These are phyloP conservation scores for Penicillium digitatum DNA, from an alignment of 2,329 filamentous ascomycete species.

Conservation along the genomic window DNA sequence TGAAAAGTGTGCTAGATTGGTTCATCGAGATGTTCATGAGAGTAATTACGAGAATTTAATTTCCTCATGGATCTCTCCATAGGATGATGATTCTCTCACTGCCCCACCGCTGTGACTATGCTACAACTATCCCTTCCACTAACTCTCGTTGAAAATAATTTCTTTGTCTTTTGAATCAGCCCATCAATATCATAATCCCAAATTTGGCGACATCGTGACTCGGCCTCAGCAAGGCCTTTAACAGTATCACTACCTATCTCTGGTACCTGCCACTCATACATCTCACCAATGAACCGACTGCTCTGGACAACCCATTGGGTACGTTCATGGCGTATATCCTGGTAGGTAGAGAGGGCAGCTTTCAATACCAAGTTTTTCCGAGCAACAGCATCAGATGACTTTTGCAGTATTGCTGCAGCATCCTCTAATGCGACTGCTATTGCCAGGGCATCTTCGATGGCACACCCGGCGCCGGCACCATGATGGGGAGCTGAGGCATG, in stretches of 20 bases:
- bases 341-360: slow-evolving; percentile 38
- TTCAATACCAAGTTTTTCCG: too few relatives aligned
- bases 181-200: slow-evolving; percentile 40
- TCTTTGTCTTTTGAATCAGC: slow-evolving; percentile 24
- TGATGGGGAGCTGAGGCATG: slow-evolving; percentile 28
- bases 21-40: too few relatives aligned
- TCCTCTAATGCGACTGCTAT: slow-evolving; percentile 1
- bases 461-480: slow-evolving; percentile 26
- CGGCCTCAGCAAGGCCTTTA: too few relatives aligned
- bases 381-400: too few relatives aligned
- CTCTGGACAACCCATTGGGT: slow-evolving; percentile 46
- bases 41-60: too few relatives aligned
- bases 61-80: too few relatives aligned
- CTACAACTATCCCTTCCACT: too few relatives aligned
- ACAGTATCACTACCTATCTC: not conserved
- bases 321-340: slow-evolving; percentile 38
- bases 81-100: too few relatives aligned
- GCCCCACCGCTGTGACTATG: too few relatives aligned
- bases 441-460: slow-evolving; percentile 27
- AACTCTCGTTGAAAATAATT: too few relatives aligned
- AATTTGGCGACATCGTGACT: slow-evolving; percentile 30
- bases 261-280: slow-evolving; percentile 33
- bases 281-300: slow-evolving; percentile 29
- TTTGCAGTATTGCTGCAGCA: too few relatives aligned
- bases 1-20: too few relatives aligned